Conservation (phyloP, 2,329 filamentous ascomycete genomes). For the Lecanicillium sp. region DNA sequence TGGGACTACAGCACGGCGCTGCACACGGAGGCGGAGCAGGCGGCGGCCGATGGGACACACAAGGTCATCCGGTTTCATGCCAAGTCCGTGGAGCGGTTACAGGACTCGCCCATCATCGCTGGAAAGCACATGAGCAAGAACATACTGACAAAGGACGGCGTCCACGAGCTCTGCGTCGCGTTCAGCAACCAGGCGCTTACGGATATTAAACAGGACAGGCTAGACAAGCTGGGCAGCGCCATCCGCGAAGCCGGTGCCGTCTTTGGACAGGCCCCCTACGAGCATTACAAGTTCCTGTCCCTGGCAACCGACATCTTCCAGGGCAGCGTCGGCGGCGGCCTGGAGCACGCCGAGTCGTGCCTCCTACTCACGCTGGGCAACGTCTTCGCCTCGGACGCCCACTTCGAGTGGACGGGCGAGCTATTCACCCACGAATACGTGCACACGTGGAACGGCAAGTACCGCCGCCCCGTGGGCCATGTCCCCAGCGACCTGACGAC, state of each 20-base stretch:
- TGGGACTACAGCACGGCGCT: conserved; percentile 11
- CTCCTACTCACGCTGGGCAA: not conserved
- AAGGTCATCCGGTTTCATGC: conserved; percentile 6
- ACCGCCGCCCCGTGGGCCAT: conserved; percentile 13
- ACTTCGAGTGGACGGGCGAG: not conserved
- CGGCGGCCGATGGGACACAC: not conserved
- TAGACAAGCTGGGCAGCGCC: conserved; percentile 8
- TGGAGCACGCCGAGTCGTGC: conserved; percentile 12
- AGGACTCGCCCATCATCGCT: conserved; percentile 13
- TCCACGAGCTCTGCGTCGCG: conserved; percentile 12
- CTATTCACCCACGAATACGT: conserved; percentile 13
- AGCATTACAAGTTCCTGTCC: not conserved
- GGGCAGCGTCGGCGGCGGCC: not conserved
- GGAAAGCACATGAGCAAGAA: conserved; percentile 2
- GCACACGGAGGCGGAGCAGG: not conserved
- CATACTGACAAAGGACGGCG: conserved; percentile 4
- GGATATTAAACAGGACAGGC: not conserved
- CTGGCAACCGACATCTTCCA: not conserved
- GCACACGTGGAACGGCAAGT: conserved; percentile 15
- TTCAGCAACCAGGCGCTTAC: not conserved
- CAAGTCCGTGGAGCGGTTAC: conserved; percentile 3
- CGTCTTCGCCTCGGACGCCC: not conserved
- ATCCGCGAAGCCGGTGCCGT: not conserved
- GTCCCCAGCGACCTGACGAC: conserved; percentile 9
- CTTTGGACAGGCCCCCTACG: conserved; percentile 7